Conservation (phyloP, 768 basidiomycete species). For the Podaxis sp. region DNA sequence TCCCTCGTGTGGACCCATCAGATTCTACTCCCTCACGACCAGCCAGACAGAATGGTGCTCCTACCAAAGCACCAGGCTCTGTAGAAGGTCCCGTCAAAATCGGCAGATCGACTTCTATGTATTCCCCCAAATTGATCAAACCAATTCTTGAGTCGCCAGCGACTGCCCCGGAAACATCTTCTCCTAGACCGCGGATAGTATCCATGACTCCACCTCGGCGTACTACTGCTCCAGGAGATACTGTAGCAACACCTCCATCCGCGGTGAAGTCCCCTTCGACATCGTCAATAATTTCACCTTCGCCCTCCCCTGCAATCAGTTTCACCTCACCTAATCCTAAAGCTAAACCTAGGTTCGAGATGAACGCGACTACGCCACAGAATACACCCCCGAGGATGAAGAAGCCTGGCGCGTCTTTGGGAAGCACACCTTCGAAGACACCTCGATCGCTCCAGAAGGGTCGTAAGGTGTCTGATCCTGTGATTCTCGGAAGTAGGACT, state of each 20-base stretch:
- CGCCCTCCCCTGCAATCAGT: conserved; percentile 35
- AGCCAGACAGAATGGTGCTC: conserved; percentile 16
- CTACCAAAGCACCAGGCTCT: conserved; percentile 20
- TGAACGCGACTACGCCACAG: conserved; percentile 27
- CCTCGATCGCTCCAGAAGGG: conserved; percentile 14
- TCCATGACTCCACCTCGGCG: conserved; percentile 42
- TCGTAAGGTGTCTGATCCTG: conserved; percentile 15
- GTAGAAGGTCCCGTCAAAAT: conserved; percentile 25
- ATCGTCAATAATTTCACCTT: conserved; percentile 25
- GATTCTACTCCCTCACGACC: conserved; percentile 29
- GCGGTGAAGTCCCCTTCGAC: conserved; percentile 27
- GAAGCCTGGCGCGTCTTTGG: not conserved
- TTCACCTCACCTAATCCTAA: conserved; percentile 42
- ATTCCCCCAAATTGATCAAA: conserved; percentile 23
- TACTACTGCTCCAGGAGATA: conserved; percentile 18
- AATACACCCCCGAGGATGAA: conserved; percentile 28
- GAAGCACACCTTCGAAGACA: conserved; percentile 24
- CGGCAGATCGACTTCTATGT: conserved; percentile 27
- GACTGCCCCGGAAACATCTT: conserved; percentile 16
- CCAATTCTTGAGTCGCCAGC: conserved; percentile 19
- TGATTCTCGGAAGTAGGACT: conserved; percentile 23
- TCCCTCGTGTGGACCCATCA: conserved; percentile 27
- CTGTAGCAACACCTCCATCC: conserved; percentile 20
- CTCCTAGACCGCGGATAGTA: conserved; percentile 39
- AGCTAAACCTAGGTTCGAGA: conserved; percentile 23